A percentile compares a stretch with the other conserved stretches of the same genome.
These are phyloP conservation scores for Aegilops sharonensis DNA, from an alignment of 176 grass and related monocot species.

Conservation along the genomic window DNA sequence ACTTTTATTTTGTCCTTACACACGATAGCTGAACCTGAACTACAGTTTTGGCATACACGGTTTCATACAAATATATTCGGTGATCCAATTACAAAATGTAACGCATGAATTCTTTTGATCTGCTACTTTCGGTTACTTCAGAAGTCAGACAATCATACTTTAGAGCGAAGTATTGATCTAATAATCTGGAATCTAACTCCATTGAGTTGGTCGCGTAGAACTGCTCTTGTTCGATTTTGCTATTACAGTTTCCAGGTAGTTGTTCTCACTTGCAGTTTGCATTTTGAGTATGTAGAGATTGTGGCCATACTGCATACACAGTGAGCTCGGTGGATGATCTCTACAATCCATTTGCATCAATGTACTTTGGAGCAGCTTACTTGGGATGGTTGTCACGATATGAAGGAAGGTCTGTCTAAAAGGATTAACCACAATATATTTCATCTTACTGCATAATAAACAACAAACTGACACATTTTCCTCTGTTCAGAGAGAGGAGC, in stretches of 20 bases:
- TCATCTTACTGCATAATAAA: conserved; percentile 19
- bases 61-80: background rate
- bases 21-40: background rate
- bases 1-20: background rate
- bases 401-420: conserved; percentile 67
- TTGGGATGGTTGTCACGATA: conserved; percentile 78
- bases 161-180: conserved; percentile 7
- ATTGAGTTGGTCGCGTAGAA: background rate
- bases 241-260: conserved; percentile 5
- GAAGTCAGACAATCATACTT: background rate
- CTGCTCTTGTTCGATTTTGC: background rate
- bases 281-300: conserved; percentile 55
- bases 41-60: background rate
- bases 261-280: conserved; percentile 2
- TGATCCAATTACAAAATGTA: background rate
- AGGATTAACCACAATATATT: background rate
- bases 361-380: conserved; percentile 92
- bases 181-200: conserved; percentile 11
- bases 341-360: conserved; percentile 97
- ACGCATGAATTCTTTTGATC: background rate
- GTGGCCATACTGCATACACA: conserved; percentile 61
- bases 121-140: background rate
- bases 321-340: conserved; percentile 82
- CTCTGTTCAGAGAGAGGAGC: conserved; percentile 54
- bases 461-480: background rate